Evolutionary conservation across 2,329 filamentous ascomycete species (phyloP).

Genomic region (Ophiostoma triangulosporum): DNA sequence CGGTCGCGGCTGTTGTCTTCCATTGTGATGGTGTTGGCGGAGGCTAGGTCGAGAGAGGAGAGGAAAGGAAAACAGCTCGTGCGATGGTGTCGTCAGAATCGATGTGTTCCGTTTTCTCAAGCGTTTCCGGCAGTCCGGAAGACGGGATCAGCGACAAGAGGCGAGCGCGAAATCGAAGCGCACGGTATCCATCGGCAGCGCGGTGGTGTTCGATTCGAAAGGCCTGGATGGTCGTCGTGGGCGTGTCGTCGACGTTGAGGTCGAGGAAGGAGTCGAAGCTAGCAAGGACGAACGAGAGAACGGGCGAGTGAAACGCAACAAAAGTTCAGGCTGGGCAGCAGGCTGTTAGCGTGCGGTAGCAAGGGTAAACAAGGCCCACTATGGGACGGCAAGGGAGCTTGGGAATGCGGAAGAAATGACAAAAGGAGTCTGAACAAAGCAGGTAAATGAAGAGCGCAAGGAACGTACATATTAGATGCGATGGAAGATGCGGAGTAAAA

Average conservation of each 20-base stretch:
- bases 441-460: neutral
- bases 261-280: neutral
- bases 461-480: neutral
- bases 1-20: conserved; percentile 3
- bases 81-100: neutral
- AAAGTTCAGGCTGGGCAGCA: neutral
- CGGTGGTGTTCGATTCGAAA: neutral
- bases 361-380: conserved; percentile 1
- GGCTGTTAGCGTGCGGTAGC: neutral
- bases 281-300: neutral
- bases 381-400: neutral
- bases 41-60: neutral
- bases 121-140: neutral
- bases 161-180: neutral
- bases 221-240: neutral
- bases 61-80: neutral
- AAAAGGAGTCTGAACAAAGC: neutral
- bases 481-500: neutral
- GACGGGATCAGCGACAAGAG: neutral
- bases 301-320: neutral
- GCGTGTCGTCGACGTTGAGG: neutral
- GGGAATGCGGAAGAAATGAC: neutral
- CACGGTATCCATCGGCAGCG: conserved; percentile 6
- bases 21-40: neutral
- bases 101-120: neutral